Conservation (phyloP, 768 basidiomycete genomes). For the Leccinum arenicola region DNA sequence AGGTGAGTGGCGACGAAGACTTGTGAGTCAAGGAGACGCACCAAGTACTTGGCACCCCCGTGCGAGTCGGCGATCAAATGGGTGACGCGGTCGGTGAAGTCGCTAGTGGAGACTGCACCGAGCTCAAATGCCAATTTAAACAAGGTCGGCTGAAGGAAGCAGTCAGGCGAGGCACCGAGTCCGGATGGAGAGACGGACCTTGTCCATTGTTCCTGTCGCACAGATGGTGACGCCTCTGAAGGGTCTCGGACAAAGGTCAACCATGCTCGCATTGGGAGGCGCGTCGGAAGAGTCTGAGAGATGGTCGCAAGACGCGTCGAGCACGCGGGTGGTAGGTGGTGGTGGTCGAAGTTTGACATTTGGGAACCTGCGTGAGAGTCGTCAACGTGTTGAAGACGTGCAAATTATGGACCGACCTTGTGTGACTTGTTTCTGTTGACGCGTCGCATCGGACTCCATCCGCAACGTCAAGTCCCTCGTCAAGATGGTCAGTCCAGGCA, state of each 20-base stretch:
- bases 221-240: slow-evolving; percentile 65
- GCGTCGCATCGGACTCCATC: slow-evolving; percentile 39
- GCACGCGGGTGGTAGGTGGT: slow-evolving; percentile 30
- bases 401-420: slow-evolving; percentile 42
- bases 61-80: slow-evolving; percentile 82
- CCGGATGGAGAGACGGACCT: slow-evolving; percentile 44
- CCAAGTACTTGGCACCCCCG: slow-evolving; percentile 82
- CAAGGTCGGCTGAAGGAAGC: slow-evolving; percentile 50
- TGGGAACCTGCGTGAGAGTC: slow-evolving; percentile 52
- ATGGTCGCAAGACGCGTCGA: slow-evolving; percentile 34
- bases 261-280: slow-evolving; percentile 42
- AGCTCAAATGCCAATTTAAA: slow-evolving; percentile 79
- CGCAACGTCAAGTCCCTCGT: slow-evolving; percentile 6
- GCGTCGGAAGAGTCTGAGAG: slow-evolving; percentile 48
- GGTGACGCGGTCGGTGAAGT: slow-evolving; percentile 82
- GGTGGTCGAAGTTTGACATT: slow-evolving; percentile 80
- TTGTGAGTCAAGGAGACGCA: slow-evolving; percentile 30
- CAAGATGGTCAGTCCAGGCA: slow-evolving; percentile 75
- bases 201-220: slow-evolving; percentile 77
- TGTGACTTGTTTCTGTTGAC: slow-evolving; percentile 54
- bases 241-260: slow-evolving; percentile 62
- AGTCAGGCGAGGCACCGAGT: slow-evolving; percentile 4
- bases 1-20: slow-evolving; percentile 1
- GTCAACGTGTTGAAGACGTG: neutral
- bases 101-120: slow-evolving; percentile 64